Evolutionary conservation across 192 early-diverging fungal genomes (phyloP), one percentile per base, ranked within the genome.

Genomic region (Umbelopsis ramanniana): DNA sequence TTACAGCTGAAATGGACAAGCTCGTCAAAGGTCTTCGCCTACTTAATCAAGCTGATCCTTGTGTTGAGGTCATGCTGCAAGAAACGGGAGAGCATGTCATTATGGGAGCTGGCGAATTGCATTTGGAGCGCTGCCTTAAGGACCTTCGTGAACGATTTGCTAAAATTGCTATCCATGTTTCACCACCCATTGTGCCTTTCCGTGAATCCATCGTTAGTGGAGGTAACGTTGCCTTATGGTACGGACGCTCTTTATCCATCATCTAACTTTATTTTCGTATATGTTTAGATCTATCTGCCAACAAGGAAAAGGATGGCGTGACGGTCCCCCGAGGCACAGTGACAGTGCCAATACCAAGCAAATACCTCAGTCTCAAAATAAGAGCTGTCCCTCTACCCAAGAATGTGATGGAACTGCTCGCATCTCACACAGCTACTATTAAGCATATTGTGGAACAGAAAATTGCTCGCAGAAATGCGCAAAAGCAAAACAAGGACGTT

Each of bases 51-150:
- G 92, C 97, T 5, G 98, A 99, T 72, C 95, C 97, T 4, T 91
- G 94, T 66, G 97, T 98, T 4, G 91, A 98, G 74, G 92, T 99
- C 7, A 74, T 92, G 68, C 79, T 93, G 23, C 95, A 98, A 74
- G 93, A 96, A 50, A 97, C 96, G 0, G 98, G 98, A 11, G 98
- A 99, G 82, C 94, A 95, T 68, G 94, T 99, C 10, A 96, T 99
- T 72, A 83, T 97, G 40, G 94, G 96, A 9, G 95, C 98, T 11
- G 98, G 98, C 40, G 98, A 98, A 83, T 83, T 99, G 35, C 98
- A 99, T 83, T 79, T 98, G 69, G 96, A 98, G 84, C 87, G 98
- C 15, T 98, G 97, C 73, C 79, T 99, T 67, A 93, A 92, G 47
- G 98, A 99, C 81, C 80, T 99, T 45, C 84, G 90, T 70, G 98